Percentiles rank a stretch among this genome's conserved stretches.
These are phyloP conservation scores for Penicillium sp. DNA, from an alignment of 2,329 filamentous ascomycete species.

Conservation along the genomic window DNA sequence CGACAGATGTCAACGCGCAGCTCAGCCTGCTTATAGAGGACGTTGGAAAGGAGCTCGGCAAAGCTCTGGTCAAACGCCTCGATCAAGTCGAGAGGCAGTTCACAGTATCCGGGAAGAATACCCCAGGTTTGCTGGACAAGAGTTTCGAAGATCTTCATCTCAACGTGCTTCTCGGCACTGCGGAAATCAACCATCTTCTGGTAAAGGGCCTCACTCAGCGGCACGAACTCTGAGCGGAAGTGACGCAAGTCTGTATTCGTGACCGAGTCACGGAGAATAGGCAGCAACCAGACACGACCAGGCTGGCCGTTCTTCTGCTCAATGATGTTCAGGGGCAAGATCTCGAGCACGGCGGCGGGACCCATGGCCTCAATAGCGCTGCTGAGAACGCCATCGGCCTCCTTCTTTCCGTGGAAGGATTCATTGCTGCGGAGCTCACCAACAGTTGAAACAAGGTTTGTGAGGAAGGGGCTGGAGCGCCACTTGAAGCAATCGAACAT, in stretches of 20 bases:
- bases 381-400: constrained; percentile 86
- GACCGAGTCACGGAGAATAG: constrained; percentile 82
- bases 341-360: constrained; percentile 74
- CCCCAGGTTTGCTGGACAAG: constrained; percentile 95
- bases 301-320: constrained; percentile 73
- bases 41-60: constrained; percentile 84
- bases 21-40: constrained; percentile 89
- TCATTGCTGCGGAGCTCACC: constrained; percentile 86
- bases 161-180: constrained; percentile 81
- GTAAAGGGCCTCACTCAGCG: constrained; percentile 85
- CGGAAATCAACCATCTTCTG: constrained; percentile 83
- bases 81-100: constrained; percentile 76
- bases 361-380: constrained; percentile 88
- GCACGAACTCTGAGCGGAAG: constrained; percentile 82
- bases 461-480: constrained; percentile 76
- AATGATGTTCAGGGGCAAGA: constrained; percentile 81
- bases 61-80: constrained; percentile 81
- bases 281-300: constrained; percentile 91
- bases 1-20: constrained; percentile 84
- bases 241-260: constrained; percentile 84
- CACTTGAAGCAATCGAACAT: constrained; percentile 86
- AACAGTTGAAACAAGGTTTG: constrained; percentile 71
- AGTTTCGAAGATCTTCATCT: constrained; percentile 97
- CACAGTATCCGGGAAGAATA: constrained; percentile 88
- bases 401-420: constrained; percentile 88